Base-by-base conservation (phyloP, 495 filamentous ascomycete species). In the Lasiosphaeria hispida region DNA sequence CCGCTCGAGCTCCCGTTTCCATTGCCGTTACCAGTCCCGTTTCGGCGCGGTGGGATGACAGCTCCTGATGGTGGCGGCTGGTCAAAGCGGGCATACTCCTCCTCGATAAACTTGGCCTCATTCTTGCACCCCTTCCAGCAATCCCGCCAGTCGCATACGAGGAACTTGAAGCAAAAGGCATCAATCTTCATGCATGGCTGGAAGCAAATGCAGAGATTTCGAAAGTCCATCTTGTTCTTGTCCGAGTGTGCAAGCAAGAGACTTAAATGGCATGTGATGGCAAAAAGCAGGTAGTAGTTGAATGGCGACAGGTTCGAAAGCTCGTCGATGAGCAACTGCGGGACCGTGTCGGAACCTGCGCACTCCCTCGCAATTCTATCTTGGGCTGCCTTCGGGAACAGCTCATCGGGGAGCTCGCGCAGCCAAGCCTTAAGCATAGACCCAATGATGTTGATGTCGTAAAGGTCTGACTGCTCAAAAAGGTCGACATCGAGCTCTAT, bases 111-210 rank as follows among this genome's bases (percentile, higher is more conserved):
- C 56, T 85, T 83, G 57, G 88, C 87, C 68, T 96, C 92, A n/a
- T 87, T 95, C 80, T 84, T 91, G 77, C 92, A 96, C 2, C 92
- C 92, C 66, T 93, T 90, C 91, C 91, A 96, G 75, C 92, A 96
- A 47, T 92, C 86, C 59, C 88, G 83, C 92, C 92, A 96, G 69
- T 96, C 86, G 64, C 88, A 87, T 35, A 96, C 90, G 34, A 96
- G 79, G 65, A 93, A 96, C 49, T 90, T 86, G 79, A 96, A 96
- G 74, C 89, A 93, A 67, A 89, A 92, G 4, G 83, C 80, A 68
- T 96, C 91, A 42, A 96, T 92, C 64, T 90, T 92, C 81, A 96
- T 87, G 72, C 89, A 94, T 4, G 92, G 92, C 76, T 94, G 90
- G 74, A 96, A 95, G 77, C 92, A 96, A 60, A 96, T 92, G 74